Conservation (phyloP, 495 filamentous ascomycete species). For the Letharia columbiana region DNA sequence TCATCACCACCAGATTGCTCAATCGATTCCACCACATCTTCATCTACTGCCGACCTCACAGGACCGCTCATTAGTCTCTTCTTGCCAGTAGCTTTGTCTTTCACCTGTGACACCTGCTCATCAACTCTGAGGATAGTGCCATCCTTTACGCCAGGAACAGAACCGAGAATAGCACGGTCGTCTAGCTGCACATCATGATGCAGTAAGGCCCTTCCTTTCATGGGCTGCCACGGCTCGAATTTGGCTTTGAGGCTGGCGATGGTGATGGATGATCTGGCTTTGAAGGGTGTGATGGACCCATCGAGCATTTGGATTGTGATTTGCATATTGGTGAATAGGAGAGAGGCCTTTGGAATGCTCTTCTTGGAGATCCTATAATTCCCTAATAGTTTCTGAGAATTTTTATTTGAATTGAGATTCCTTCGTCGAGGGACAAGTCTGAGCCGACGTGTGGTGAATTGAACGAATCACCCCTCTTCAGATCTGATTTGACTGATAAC, state of each 20-base stretch:
- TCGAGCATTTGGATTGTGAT: slow-evolving; percentile 4
- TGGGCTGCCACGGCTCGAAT: slow-evolving; percentile 1
- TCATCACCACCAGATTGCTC: neutral
- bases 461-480: neutral
- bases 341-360: neutral
- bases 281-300: slow-evolving; percentile 1
- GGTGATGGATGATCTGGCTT: neutral
- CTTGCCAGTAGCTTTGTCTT: neutral
- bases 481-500: neutral
- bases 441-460: neutral
- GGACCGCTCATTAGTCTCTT: neutral
- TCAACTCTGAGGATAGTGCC: slow-evolving; percentile 1
- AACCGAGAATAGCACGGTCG: neutral
- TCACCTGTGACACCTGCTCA: neutral
- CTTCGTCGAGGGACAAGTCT: neutral
- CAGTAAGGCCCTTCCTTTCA: slow-evolving; percentile 1
- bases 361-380: neutral
- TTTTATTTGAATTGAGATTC: neutral
- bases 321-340: neutral
- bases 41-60: neutral
- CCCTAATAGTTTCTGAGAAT: neutral
- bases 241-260: slow-evolving; percentile 1
- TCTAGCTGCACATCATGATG: slow-evolving; percentile 4
- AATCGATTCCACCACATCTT: neutral
- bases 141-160: slow-evolving; percentile 1